Percentiles rank a stretch among this genome's conserved stretches.
phyloP scores from a whole-genome alignment of 768 basidiomycete genomes.

The Dacryopinax primogenitus region DNA sequence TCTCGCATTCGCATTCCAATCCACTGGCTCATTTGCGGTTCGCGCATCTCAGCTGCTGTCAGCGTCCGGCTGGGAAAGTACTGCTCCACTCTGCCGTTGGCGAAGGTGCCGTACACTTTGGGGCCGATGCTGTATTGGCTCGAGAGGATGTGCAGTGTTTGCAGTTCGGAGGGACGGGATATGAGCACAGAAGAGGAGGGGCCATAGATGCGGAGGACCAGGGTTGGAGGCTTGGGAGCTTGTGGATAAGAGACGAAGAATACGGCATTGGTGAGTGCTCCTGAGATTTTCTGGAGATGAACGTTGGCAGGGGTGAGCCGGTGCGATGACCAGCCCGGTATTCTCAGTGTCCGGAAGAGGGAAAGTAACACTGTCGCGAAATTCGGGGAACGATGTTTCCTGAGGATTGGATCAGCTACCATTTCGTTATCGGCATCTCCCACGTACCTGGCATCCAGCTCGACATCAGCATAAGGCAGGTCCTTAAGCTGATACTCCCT shows the following conservation, averaged over 20 bases:
- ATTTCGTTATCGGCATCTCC: neutral
- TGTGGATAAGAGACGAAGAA: constrained; percentile 79
- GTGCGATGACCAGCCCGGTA: constrained; percentile 26
- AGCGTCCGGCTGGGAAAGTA: constrained; percentile 83
- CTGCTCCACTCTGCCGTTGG: constrained; percentile 90
- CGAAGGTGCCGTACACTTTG: constrained; percentile 84
- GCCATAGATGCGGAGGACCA: constrained; percentile 88
- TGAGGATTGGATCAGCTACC: neutral
- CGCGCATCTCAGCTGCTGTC: constrained; percentile 61
- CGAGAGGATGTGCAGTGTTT: constrained; percentile 78
- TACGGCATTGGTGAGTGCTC: constrained; percentile 88
- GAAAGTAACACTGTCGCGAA: neutral
- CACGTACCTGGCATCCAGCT: neutral
- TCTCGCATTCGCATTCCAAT: constrained; percentile 94
- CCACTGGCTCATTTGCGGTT: constrained; percentile 62
- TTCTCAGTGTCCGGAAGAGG: neutral
- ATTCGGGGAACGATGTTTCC: neutral
- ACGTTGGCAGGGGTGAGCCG: constrained; percentile 28
- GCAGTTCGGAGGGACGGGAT: constrained; percentile 74
- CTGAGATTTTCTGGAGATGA: constrained; percentile 68
- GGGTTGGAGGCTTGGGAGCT: constrained; percentile 35
- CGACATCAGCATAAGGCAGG: constrained; percentile 1
- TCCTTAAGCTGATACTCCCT: constrained; percentile 5
- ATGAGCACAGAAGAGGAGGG: constrained; percentile 75
- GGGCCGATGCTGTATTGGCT: constrained; percentile 82